Evolutionary conservation across 2,329 filamentous ascomycete genomes (phyloP).

Genomic region (Fusarium sp.): DNA sequence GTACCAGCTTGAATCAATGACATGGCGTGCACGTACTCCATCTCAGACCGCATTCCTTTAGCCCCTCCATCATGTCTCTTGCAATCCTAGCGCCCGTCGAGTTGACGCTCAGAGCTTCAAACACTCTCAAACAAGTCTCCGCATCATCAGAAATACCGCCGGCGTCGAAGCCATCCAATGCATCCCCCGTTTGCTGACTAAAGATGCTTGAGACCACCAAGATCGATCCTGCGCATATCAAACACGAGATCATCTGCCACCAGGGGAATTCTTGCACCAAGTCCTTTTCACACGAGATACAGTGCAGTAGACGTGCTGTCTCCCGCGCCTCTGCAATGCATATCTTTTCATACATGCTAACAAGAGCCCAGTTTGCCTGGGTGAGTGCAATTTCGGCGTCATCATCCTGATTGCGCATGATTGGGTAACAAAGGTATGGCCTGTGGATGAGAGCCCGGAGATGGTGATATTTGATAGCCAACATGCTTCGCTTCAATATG

Average conservation of each 20-base stretch:
- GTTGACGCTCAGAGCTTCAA: not conserved
- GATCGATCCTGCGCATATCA: not conserved
- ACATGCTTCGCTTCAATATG: not conserved
- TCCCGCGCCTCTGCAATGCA: not conserved
- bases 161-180: not conserved
- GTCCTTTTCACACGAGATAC: not conserved
- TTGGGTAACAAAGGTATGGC: not conserved
- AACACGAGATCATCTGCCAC: constrained; percentile 1
- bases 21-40: not conserved
- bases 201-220: not conserved
- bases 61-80: not conserved
- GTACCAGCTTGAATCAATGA: rapidly evolving
- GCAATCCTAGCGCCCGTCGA: not conserved
- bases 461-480: not conserved
- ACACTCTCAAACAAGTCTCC: not conserved
- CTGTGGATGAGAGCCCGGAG: not conserved
- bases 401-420: not conserved
- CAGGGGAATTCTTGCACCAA: not conserved
- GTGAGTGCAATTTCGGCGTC: not conserved
- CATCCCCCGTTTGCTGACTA: not conserved
- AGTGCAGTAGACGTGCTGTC: not conserved
- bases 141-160: not conserved
- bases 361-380: not conserved
- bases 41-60: not conserved
- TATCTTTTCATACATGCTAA: not conserved